Evolutionary conservation across 2,329 filamentous ascomycete genomes (phyloP), one percentile per base, ranked within the genome.

Genomic region (Cladophialophora bantiana): DNA sequence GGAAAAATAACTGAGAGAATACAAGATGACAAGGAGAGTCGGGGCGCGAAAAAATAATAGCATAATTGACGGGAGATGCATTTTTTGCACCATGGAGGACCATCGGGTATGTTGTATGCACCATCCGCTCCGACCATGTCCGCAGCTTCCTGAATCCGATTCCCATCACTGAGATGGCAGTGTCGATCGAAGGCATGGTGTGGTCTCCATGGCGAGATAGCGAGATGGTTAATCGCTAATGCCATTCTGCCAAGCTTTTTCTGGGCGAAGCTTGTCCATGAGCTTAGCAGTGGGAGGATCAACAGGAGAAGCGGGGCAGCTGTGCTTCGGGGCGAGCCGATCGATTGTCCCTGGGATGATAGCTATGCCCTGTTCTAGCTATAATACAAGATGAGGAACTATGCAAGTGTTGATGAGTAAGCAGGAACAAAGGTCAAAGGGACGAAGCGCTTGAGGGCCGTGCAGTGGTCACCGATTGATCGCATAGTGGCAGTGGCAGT

Each of bases 321-420:
- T 32, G 13, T 64, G 55, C 62, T 54, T 54, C 62, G 62, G 62
- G 20, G 35, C 62, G 62, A 50, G 56, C 62, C 55, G 55, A 26
- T 13, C 32, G 7, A 12, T 54, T 20, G 45, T 48, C 55, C 20
- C 34, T 54, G 15, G 18, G 18, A 26, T 40, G 26, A n/a, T n/a
- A 40, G 34, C 36, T 3, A 57, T 7, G 26, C 3, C 26, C 26
- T 26, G 26, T 26, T 26, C 26, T 26, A 3, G 26, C 26, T 26
- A 26, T 26, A 26, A 26, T 26, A 26, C 26, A n/a, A 48, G 42
- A 12, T 7, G 42, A 20, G 10, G 18, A 48, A 42, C 1, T n/a
- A 12, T 42, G 15, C 2, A 15, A 42, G 10, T 20, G 42, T 18
- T 48, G n/a, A 40, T 12, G 10, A 26, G 26, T 26, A 26, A 26